Conservation (phyloP, 2,329 filamentous ascomycete genomes). For the Ampelomyces quisqualis region DNA sequence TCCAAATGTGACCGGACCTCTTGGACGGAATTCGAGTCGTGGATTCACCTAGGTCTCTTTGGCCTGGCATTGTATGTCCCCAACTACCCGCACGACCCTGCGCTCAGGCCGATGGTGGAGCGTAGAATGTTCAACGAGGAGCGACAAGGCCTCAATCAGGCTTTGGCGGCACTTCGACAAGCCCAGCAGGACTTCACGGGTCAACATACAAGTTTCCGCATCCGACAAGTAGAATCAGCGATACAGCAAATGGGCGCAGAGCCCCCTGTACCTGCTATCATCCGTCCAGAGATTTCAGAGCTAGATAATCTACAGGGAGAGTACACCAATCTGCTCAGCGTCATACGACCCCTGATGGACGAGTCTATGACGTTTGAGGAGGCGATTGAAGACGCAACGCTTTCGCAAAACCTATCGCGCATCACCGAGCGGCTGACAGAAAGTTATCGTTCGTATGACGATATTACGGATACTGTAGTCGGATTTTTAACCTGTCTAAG, state of each 20-base stretch:
- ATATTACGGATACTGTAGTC: slow-evolving; percentile 75
- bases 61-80: slow-evolving; percentile 81
- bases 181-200: slow-evolving; percentile 72
- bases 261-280: slow-evolving; percentile 67
- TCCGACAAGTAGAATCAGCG: slow-evolving; percentile 63
- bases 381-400: slow-evolving; percentile 33
- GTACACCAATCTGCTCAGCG: slow-evolving; percentile 68
- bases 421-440: slow-evolving; percentile 69
- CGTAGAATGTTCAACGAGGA: slow-evolving; percentile 60
- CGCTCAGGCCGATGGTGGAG: slow-evolving; percentile 62
- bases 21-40: slow-evolving; percentile 54
- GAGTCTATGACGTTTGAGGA: slow-evolving; percentile 25
- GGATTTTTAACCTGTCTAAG: slow-evolving; percentile 78
- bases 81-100: slow-evolving; percentile 82
- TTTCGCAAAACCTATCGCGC: slow-evolving; percentile 62
- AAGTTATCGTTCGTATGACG: slow-evolving; percentile 77
- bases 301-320: slow-evolving; percentile 76
- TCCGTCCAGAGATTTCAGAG: slow-evolving; percentile 68
- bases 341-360: slow-evolving; percentile 33
- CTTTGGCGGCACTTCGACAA: slow-evolving; percentile 60
- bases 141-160: slow-evolving; percentile 55
- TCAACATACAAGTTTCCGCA: slow-evolving; percentile 66
- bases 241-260: slow-evolving; percentile 64
- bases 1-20: slow-evolving; percentile 9
- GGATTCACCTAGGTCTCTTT: slow-evolving; percentile 73